phyloP scores from a whole-genome alignment of 176 grass and related monocot species.

The Aegilops longissima region DNA sequence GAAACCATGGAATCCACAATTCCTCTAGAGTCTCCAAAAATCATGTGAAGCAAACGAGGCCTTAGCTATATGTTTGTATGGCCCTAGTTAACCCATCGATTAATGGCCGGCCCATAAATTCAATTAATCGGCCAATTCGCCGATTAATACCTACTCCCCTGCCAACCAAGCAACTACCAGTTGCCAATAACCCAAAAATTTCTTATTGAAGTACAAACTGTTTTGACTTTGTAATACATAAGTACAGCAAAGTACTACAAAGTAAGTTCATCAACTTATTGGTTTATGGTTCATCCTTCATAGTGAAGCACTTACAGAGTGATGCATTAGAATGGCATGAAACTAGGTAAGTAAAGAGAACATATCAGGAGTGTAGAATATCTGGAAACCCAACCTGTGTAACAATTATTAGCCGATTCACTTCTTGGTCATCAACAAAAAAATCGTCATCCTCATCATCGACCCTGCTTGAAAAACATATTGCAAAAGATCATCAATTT shows the following conservation, averaged over 20 bases:
- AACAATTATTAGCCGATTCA: conserved; percentile 91
- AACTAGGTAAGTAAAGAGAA: not conserved
- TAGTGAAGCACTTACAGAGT: conserved; percentile 4
- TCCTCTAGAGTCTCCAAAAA: no score
- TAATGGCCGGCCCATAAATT: no score
- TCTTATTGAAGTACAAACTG: not conserved
- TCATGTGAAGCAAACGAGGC: no score
- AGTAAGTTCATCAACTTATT: not conserved
- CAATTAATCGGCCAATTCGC: no score
- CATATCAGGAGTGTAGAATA: conserved; percentile 3
- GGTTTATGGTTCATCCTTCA: not conserved
- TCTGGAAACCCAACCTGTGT: conserved; percentile 65
- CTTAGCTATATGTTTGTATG: no score
- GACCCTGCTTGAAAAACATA: conserved; percentile 53
- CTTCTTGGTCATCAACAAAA: conserved; percentile 91
- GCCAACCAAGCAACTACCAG: no score
- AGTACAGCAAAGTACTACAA: conserved; percentile 10
- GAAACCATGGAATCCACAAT: no score
- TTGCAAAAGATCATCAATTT: conserved; percentile 32
- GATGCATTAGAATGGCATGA: conserved; percentile 4
- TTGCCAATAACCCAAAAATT: not conserved
- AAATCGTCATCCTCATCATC: conserved; percentile 89
- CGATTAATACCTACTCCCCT: no score
- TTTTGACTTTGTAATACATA: not conserved
- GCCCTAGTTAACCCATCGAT: no score